Base-by-base conservation (phyloP, 805 yeast genomes). In the Wickerhamiella dianesei region DNA sequence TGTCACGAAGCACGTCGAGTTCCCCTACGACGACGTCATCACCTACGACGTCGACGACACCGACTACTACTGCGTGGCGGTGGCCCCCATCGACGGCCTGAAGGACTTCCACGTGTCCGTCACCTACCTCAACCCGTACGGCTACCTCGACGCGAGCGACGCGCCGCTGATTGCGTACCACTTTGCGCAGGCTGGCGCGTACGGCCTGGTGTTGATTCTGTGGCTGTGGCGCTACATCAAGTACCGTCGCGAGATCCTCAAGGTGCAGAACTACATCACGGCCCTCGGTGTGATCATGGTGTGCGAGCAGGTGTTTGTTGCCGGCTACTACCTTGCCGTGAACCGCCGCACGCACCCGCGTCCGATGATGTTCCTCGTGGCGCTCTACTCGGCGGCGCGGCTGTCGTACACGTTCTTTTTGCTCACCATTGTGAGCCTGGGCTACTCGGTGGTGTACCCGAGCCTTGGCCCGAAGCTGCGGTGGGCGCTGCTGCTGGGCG, bases 371-470 rank as follows among this genome's bases (percentile, higher is more conserved):
- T 77, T 77, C 6, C 75, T 89, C 59, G 74, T 89, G 44, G 80
- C 96, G 2, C 62, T 85, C 29, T 66, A 89, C 62, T 84, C 86
- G 60, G 77, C 95, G 1, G 76, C 77, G 55, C 82, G 92, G 58
- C 74, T 85, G 45, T 80, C 96, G 0, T 84, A 86, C 62, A 83
- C 96, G 5, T 82, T 89, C 65, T 92, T 89, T 67, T 67, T 92
- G 57, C 70, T 92, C 47, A 70, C 89, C 53, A 80, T 86, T 56
- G 89, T 92, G 47, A 74, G 94, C 13, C 70, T 88, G 54, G 99
- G 99, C 37, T 92, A 88, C 65, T 96, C 97, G 52, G 87, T 92
- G 43, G 97, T 92, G 44, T 78, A 76, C 59, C 87, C 95, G 41
- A 81, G 87, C 52, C 73, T 92, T 50, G 83, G 87, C 42, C 76